A percentile compares a stretch with the other conserved stretches of the same genome.
Evolutionary conservation across 148 eudicot genomes (phyloP).

Genomic region (Camellia lanceoleosa): DNA sequence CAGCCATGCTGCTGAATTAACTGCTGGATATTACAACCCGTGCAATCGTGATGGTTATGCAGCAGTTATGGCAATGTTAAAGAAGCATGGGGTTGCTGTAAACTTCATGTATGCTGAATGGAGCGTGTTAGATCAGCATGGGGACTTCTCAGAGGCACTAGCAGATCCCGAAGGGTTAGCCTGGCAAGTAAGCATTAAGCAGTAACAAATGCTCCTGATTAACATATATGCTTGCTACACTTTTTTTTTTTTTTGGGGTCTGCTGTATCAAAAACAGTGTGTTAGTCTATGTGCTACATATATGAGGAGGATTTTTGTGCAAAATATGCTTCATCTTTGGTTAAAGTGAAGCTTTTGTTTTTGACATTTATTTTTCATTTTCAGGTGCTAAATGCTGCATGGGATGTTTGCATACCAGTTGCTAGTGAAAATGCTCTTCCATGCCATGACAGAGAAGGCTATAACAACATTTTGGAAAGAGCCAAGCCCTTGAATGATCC

Average conservation of each 20-base stretch:
- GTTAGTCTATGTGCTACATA: not conserved
- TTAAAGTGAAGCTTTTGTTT: not conserved
- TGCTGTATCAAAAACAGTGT: not conserved
- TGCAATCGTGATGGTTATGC: slow-evolving; percentile 91
- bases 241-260: too few relatives aligned
- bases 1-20: slow-evolving; percentile 97
- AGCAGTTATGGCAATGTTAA: slow-evolving; percentile 66
- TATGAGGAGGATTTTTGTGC: slow-evolving; percentile 7
- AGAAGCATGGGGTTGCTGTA: slow-evolving; percentile 66
- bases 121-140: slow-evolving; percentile 44
- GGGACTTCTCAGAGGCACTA: slow-evolving; percentile 54
- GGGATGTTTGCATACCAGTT: slow-evolving; percentile 74
- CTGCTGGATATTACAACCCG: slow-evolving; percentile 88
- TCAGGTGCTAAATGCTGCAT: slow-evolving; percentile 92
- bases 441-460: slow-evolving; percentile 73
- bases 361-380: not conserved
- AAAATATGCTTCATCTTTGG: not conserved
- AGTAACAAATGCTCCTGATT: not conserved
- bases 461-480: slow-evolving; percentile 64
- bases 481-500: slow-evolving; percentile 91
- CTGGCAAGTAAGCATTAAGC: slow-evolving; percentile 80
- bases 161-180: slow-evolving; percentile 76
- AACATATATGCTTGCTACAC: not conserved
- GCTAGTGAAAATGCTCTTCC: slow-evolving; percentile 71
- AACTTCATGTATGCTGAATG: slow-evolving; percentile 63